These are phyloP conservation scores for Macrophomina pseudophaseolina DNA, from an alignment of 2,329 filamentous ascomycete genomes.

Conservation along the genomic window DNA sequence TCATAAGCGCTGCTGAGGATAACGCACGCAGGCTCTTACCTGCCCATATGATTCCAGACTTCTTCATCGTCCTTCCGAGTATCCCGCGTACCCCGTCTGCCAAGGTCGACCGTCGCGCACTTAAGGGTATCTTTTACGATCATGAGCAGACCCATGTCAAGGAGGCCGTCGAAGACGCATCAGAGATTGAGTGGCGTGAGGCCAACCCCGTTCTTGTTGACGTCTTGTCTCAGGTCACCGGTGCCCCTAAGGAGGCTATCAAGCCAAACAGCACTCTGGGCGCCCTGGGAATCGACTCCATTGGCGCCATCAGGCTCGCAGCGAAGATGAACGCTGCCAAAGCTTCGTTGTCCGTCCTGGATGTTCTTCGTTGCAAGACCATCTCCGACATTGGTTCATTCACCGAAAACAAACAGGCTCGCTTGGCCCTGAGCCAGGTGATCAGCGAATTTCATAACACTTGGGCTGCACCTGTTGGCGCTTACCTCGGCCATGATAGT, in stretches of 20 bases:
- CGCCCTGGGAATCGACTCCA: conserved; percentile 77
- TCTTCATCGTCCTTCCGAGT: conserved; percentile 22
- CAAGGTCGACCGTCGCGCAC: conserved; percentile 34
- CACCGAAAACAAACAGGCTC: conserved; percentile 12
- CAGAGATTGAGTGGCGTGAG: conserved; percentile 48
- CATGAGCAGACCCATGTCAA: conserved; percentile 14
- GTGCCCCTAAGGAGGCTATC: conserved; percentile 55
- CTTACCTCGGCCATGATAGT: neutral
- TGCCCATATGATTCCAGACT: conserved; percentile 28
- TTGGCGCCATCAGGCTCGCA: conserved; percentile 76
- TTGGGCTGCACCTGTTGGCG: conserved; percentile 11
- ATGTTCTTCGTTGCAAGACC: conserved; percentile 38
- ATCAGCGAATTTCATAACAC: conserved; percentile 8
- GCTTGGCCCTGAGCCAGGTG: neutral
- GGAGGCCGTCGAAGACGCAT: conserved; percentile 3
- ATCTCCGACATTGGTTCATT: conserved; percentile 34
- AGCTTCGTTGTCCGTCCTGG: conserved; percentile 36
- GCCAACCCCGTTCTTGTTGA: conserved; percentile 58
- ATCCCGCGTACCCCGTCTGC: conserved; percentile 31
- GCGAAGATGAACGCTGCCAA: conserved; percentile 43
- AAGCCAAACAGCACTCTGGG: conserved; percentile 70
- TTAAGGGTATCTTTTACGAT: conserved; percentile 30
- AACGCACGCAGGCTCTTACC: conserved; percentile 22
- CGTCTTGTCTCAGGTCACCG: conserved; percentile 62
- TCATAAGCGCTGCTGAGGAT: conserved; percentile 9